Percentiles rank a stretch among this genome's conserved stretches.
Evolutionary conservation across 441 rosid genomes (phyloP).

Genomic region (Euphorbia corollata): DNA sequence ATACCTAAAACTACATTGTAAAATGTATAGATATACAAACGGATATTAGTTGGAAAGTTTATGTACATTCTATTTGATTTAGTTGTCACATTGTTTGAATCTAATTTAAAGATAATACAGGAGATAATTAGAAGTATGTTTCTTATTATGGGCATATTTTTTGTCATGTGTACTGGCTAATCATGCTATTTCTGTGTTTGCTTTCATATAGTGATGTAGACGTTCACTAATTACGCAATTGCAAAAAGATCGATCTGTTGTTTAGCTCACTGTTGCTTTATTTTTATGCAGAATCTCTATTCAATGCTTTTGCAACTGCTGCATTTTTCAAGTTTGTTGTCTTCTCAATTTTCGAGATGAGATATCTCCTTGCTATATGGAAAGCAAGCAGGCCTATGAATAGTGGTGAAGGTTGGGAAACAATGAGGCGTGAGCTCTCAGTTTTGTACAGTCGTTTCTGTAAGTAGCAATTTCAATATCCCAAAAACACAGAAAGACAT

Average conservation of each 20-base stretch:
- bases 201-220: neutral
- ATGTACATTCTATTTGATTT: neutral
- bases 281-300: constrained; percentile 68
- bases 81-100: neutral
- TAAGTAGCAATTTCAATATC: constrained; percentile 34
- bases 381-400: constrained; percentile 85
- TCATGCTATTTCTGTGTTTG: neutral
- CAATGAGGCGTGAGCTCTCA: constrained; percentile 91
- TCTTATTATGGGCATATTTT: neutral
- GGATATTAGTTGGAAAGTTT: neutral
- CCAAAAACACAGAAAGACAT: neutral
- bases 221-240: constrained; percentile 6
- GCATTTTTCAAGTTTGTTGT: constrained; percentile 98
- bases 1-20: neutral
- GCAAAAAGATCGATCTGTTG: constrained; percentile 7
- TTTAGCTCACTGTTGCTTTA: constrained; percentile 18
- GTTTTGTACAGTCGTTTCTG: constrained; percentile 95
- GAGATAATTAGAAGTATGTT: neutral
- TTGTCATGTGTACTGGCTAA: neutral
- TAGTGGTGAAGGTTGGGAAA: constrained; percentile 95
- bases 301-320: constrained; percentile 96
- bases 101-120: neutral
- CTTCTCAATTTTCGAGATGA: constrained; percentile 97
- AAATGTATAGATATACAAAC: too few species aligned
- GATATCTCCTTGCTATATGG: constrained; percentile 97